Evolutionary conservation across 192 early-diverging fungal species (phyloP).

Genomic region (Coemansia sp.): DNA sequence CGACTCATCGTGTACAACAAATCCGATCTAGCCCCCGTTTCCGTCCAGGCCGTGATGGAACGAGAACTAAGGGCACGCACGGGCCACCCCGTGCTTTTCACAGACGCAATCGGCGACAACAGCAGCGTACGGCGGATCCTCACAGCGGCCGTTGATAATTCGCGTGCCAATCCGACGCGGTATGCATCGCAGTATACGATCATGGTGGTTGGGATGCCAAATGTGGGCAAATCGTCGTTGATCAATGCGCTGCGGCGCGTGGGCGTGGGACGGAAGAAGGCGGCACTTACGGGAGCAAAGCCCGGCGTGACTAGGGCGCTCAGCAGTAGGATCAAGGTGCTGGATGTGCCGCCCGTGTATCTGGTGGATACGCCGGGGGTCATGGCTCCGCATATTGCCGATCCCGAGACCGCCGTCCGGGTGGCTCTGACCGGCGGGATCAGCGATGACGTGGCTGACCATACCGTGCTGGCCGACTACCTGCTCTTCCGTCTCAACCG

Average conservation of each 20-base stretch:
- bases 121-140: slow-evolving; percentile 68
- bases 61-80: slow-evolving; percentile 36
- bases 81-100: slow-evolving; percentile 38
- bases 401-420: slow-evolving; percentile 81
- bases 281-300: slow-evolving; percentile 75
- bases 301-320: slow-evolving; percentile 86
- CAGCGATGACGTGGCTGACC: slow-evolving; percentile 79
- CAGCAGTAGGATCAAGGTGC: slow-evolving; percentile 75
- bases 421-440: slow-evolving; percentile 89
- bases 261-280: slow-evolving; percentile 77
- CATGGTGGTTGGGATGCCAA: slow-evolving; percentile 93
- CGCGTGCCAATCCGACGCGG: slow-evolving; percentile 39
- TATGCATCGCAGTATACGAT: slow-evolving; percentile 54
- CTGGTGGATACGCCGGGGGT: slow-evolving; percentile 93
- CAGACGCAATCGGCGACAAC: slow-evolving; percentile 9
- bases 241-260: slow-evolving; percentile 83
- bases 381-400: slow-evolving; percentile 83
- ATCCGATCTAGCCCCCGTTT: slow-evolving; percentile 76
- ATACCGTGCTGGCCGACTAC: slow-evolving; percentile 85
- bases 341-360: slow-evolving; percentile 88
- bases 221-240: slow-evolving; percentile 93
- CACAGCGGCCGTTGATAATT: slow-evolving; percentile 60
- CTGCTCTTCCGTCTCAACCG: slow-evolving; percentile 84
- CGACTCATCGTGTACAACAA: slow-evolving; percentile 93
- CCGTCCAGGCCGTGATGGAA: slow-evolving; percentile 33